Conservation (phyloP, 768 basidiomycete genomes). For the Amanita brunnescens region DNA sequence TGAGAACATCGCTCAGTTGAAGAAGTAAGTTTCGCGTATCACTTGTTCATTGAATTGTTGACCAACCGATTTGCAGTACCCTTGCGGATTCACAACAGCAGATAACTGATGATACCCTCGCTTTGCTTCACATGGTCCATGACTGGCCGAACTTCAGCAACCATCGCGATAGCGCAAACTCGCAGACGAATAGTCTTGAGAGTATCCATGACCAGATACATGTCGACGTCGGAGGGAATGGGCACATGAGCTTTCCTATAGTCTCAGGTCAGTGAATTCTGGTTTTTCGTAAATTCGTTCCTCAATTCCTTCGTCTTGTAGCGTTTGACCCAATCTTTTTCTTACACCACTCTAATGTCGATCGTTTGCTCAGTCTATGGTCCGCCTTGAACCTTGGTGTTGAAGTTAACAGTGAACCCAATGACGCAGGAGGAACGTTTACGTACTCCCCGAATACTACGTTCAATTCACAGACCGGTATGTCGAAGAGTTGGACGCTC, state of each 20-base stretch:
- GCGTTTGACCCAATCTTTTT: slow-evolving; percentile 48
- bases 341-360: slow-evolving; percentile 46
- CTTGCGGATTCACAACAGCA: slow-evolving; percentile 17
- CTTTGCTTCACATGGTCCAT: slow-evolving; percentile 27
- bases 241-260: slow-evolving; percentile 32
- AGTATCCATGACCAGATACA: slow-evolving; percentile 42
- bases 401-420: slow-evolving; percentile 24
- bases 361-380: slow-evolving; percentile 44
- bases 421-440: slow-evolving; percentile 21
- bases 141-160: slow-evolving; percentile 41
- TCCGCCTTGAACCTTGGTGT: slow-evolving; percentile 33
- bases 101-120: slow-evolving; percentile 25
- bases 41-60: neutral
- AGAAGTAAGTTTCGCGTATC: slow-evolving; percentile 13
- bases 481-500: slow-evolving; percentile 3
- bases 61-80: slow-evolving; percentile 9
- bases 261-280: slow-evolving; percentile 26
- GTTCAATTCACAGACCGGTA: slow-evolving; percentile 22
- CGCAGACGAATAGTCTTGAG: slow-evolving; percentile 38
- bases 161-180: slow-evolving; percentile 30
- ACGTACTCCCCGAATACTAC: slow-evolving; percentile 18
- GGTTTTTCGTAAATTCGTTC: no score
- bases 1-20: slow-evolving; percentile 24
- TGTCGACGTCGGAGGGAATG: slow-evolving; percentile 30
- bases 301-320: slow-evolving; percentile 9